phyloP scores from a whole-genome alignment of 805 yeast genomes.

The Zygotorulaspora chibaensis region DNA sequence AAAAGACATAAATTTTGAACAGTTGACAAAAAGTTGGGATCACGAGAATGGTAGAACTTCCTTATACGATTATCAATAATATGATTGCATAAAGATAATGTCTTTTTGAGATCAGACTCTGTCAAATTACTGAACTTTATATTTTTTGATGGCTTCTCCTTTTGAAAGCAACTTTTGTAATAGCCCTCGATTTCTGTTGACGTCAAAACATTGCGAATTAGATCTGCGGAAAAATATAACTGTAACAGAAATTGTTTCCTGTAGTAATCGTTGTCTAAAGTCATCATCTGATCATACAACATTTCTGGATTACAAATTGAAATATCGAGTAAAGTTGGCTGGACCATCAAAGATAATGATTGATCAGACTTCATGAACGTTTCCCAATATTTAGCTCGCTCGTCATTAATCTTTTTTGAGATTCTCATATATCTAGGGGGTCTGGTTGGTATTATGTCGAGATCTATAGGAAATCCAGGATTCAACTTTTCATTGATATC shows the following conservation, averaged over 20 bases:
- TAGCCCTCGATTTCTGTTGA: conserved; percentile 18
- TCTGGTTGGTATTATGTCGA: conserved; percentile 5
- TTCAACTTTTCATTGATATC: conserved; percentile 19
- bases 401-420: conserved; percentile 11
- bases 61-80: conserved; percentile 15
- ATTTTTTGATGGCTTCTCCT: conserved; percentile 20
- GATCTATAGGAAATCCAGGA: conserved; percentile 16
- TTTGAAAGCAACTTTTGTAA: conserved; percentile 21
- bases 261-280: conserved; percentile 21
- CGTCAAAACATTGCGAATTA: conserved; percentile 16
- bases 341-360: conserved; percentile 6
- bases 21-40: conserved; percentile 19
- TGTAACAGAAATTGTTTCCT: conserved; percentile 32
- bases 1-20: conserved; percentile 12
- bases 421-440: conserved; percentile 18
- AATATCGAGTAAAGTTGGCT: conserved; percentile 24
- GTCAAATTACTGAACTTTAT: conserved; percentile 12
- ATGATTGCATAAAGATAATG: conserved; percentile 14
- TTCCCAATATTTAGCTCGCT: conserved; percentile 17
- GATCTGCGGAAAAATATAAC: conserved; percentile 16
- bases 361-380: conserved; percentile 3
- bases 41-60: conserved; percentile 25
- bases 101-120: conserved; percentile 17
- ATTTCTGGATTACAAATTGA: conserved; percentile 18
- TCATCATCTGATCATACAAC: conserved; percentile 23